A percentile compares a stretch with the other conserved stretches of the same genome.
Evolutionary conservation across 345 rosid genomes (phyloP).

Genomic region (Limnanthes douglasii): DNA sequence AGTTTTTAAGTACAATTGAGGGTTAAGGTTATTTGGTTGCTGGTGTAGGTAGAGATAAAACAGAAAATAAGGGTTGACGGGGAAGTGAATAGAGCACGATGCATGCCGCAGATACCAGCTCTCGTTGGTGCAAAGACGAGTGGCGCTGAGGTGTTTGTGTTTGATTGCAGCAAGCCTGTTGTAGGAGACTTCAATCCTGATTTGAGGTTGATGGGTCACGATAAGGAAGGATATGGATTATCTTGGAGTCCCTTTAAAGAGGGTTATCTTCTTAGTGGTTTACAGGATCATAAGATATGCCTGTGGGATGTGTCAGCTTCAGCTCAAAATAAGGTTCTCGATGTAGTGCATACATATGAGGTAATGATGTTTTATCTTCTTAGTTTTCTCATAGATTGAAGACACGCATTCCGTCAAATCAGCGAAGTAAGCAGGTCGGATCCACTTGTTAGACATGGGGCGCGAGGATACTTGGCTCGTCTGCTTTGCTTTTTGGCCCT

Average conservation of each 20-base stretch:
- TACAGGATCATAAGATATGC: conserved; percentile 71
- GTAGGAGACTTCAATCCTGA: conserved; percentile 55
- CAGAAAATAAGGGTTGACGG: conserved; percentile 78
- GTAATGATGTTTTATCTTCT: too few species aligned
- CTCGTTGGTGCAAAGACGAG: conserved; percentile 73
- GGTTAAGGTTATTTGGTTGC: background rate
- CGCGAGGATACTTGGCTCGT: too few species aligned
- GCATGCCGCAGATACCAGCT: conserved; percentile 73
- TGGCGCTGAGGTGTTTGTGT: conserved; percentile 60
- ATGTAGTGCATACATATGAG: conserved; percentile 56
- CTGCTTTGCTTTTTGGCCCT: too few species aligned
- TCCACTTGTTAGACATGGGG: too few species aligned
- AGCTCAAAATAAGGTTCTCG: conserved; percentile 40
- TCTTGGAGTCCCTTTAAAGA: conserved; percentile 82
- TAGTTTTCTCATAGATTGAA: too few species aligned
- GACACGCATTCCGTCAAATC: too few species aligned
- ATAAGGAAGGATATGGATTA: conserved; percentile 85
- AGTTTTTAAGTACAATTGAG: background rate
- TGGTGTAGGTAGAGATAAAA: conserved; percentile 52
- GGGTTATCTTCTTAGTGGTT: conserved; percentile 84
- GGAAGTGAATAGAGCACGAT: conserved; percentile 83
- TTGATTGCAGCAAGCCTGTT: conserved; percentile 39
- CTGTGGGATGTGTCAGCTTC: conserved; percentile 72
- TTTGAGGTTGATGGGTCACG: conserved; percentile 77
- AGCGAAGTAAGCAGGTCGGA: too few species aligned